Percentiles rank a stretch among this genome's conserved stretches.
These are phyloP conservation scores for Fusarium coffeatum DNA, from an alignment of 2,329 filamentous ascomycete species.

Conservation along the genomic window DNA sequence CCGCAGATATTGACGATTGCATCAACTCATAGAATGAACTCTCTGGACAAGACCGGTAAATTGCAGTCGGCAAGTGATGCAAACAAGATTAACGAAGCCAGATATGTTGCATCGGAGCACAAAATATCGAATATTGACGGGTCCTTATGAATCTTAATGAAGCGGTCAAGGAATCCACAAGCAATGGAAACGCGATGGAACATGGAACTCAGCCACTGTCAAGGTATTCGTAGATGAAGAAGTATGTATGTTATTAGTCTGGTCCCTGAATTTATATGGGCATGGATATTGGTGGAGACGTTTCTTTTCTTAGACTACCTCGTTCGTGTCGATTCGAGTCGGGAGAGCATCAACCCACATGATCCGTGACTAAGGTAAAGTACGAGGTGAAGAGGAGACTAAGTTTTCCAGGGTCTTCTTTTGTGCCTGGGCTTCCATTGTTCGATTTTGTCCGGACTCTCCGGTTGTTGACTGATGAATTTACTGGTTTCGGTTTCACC, in stretches of 20 bases:
- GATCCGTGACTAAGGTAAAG: constrained; percentile 12
- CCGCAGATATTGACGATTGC: neutral
- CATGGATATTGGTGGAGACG: constrained; percentile 25
- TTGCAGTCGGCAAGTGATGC: neutral
- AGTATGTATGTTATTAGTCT: constrained; percentile 19
- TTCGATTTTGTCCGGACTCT: constrained; percentile 31
- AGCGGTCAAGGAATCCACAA: constrained; percentile 20
- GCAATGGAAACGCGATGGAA: constrained; percentile 8
- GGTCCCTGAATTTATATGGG: constrained; percentile 30
- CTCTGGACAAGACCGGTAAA: neutral
- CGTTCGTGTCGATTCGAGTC: constrained; percentile 31
- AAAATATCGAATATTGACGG: neutral
- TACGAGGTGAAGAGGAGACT: constrained; percentile 1
- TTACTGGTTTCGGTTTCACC: constrained; percentile 35
- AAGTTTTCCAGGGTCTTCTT: constrained; percentile 14
- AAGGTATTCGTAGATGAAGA: neutral
- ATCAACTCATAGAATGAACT: neutral
- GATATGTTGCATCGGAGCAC: neutral
- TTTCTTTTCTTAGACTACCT: constrained; percentile 22
- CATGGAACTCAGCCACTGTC: constrained; percentile 13
- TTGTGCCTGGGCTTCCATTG: constrained; percentile 2
- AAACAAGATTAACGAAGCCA: neutral
- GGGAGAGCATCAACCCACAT: constrained; percentile 18
- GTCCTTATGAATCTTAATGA: neutral
- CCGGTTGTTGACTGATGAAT: constrained; percentile 30